Base-by-base conservation (phyloP, 2,329 filamentous ascomycete species). In the Chaetomiaceae sp. region DNA sequence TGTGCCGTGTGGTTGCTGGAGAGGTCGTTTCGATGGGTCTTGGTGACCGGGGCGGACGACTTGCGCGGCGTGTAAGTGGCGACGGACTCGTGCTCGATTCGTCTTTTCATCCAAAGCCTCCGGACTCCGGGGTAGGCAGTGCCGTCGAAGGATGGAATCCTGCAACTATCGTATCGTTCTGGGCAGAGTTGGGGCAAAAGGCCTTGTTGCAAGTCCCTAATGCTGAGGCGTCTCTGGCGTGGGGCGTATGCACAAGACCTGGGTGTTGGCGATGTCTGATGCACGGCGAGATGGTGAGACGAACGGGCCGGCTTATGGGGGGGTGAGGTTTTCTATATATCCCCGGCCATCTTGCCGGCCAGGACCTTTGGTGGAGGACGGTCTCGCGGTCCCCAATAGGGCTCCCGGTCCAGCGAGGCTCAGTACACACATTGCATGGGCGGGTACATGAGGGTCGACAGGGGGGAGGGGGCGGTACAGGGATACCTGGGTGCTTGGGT, bases 301-400 rank as follows among this genome's bases (percentile, higher is more conserved):
- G 46, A 50, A 44, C 46, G 40, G 58, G 50, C 43, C 42, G 36
- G 22, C 31, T 45, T 43, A n/a, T 39, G 43, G 55, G 60, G 59
- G 57, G 47, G 53, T 58, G 56, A 60, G 55, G 58, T 60, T n/a
- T 64, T 63, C 59, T 63, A 64, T 61, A 64, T 64, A 64, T 48
- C 56, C 56, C 59, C 48, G 42, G 38, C 51, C 61, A 57, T 62
- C 58, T 58, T 50, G 45, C 52, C 55, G 51, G 51, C 57, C 52
- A 27, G 51, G 51, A 22, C 42, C 55, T n/a, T 12, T 64, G 56
- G 62, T 64, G 62, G 61, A 63, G 61, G 53, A 54, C 55, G 59
- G 60, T 63, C 58, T 61, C 60, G 40, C 47, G 14, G 38, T 43
- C 38, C 50, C 33, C 53, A 50, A 56, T 59, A 58, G 53, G 60